Conservation (phyloP, 306 rosid species). For the Vachellia collinsii region DNA sequence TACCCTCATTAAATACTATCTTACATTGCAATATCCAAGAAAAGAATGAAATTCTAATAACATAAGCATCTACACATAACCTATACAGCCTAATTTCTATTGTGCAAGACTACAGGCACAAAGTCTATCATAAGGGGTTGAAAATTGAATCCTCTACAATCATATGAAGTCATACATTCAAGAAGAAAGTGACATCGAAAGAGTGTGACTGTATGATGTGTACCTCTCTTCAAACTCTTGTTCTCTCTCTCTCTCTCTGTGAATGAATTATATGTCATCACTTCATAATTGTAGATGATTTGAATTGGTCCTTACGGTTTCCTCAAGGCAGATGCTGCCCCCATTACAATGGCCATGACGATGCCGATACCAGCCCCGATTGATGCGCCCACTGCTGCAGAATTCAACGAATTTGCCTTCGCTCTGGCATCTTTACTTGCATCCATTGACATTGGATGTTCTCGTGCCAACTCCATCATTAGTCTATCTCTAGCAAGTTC, state of each 20-base stretch:
- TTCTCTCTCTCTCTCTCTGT: neutral
- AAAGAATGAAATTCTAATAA: constrained; percentile 35
- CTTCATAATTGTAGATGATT: neutral
- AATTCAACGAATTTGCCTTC: constrained; percentile 63
- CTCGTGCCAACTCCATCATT: constrained; percentile 71
- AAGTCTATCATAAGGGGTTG: neutral
- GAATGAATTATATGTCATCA: neutral
- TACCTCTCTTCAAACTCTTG: neutral
- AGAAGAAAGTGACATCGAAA: neutral
- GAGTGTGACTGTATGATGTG: neutral
- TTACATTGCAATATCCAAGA: constrained; percentile 29
- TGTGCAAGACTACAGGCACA: constrained; percentile 23
- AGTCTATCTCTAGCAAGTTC: constrained; percentile 81
- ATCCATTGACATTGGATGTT: constrained; percentile 51
- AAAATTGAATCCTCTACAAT: neutral
- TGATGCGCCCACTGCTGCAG: constrained; percentile 95
- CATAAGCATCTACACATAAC: neutral
- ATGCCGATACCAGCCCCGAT: constrained; percentile 92
- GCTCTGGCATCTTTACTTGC: constrained; percentile 56
- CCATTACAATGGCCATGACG: constrained; percentile 89
- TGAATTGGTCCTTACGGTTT: constrained; percentile 58
- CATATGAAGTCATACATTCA: neutral
- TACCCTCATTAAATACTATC: constrained; percentile 17
- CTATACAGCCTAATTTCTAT: constrained; percentile 27
- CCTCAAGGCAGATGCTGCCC: constrained; percentile 98